Base-by-base conservation (phyloP, 2,329 filamentous ascomycete species). In the Fusarium illudens region DNA sequence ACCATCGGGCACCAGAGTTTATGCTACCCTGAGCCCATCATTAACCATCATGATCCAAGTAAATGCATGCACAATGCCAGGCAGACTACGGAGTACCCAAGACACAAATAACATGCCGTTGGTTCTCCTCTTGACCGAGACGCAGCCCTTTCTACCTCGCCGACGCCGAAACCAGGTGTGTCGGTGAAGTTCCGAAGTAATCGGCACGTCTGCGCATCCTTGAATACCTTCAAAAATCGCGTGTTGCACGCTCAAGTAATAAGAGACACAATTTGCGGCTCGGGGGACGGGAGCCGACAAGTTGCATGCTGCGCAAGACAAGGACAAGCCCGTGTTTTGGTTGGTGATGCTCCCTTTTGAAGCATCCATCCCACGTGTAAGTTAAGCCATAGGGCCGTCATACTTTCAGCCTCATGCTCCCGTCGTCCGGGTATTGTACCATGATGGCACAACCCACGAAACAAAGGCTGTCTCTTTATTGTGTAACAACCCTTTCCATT, bases 171-270 rank as follows among this genome's bases (percentile, higher is more conserved):
- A 25, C 27, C 13, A 36, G 30, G 12, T 20, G 15, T 9, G n/a
- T 62, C 64, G 64, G 64, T 27, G 46, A 60, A 63, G 49, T 67
- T 67, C 63, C 63, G 63, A 34, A 34, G n/a, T 8, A 36, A 32
- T 49, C 52, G 33, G 53, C 48, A 59, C 27, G 19, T 11, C 25
- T 22, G 2, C 19, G 9, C 30, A 36, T 44, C 37, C 15, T 36
- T 32, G 20, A n/a, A 27, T 32, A 15, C 12, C n/a, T 12, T 17
- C 11, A 58, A 9, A 9, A 8, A 34, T 34, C 33, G 10, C 34
- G 13, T 27, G 20, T 30, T 15, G 29, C 4, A 4, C 29, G 29
- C 4, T 15, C 20, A 25, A 9, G n/a, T 20, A 50, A 32, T 22
- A 33, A 34, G 17, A 33, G 19, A 48, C 34, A 48, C 15, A 33